Percentiles rank a stretch among this genome's conserved stretches.
Evolutionary conservation across 73 alveolate species (phyloP).

Genomic region (Stentor coeruleus): DNA sequence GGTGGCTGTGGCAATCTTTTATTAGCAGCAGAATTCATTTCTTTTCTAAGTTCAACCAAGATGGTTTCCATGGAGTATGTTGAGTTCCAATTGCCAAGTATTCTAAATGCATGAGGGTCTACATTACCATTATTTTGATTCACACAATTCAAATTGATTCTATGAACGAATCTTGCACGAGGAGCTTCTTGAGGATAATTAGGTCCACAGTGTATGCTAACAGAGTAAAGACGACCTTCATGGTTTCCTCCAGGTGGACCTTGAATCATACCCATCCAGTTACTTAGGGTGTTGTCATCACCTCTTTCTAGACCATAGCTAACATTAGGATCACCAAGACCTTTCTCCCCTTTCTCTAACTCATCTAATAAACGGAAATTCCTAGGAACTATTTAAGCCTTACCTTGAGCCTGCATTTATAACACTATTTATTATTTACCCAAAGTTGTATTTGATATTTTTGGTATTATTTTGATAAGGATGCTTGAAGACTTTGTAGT

Average conservation of each 20-base stretch:
- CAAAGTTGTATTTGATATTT: too few species aligned
- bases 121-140: conserved; percentile 66
- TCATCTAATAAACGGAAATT: conserved; percentile 93
- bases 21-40: conserved; percentile 61
- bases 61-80: conserved; percentile 54
- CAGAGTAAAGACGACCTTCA: conserved; percentile 82
- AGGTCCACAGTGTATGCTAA: conserved; percentile 79
- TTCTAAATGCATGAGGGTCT: conserved; percentile 57
- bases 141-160: conserved; percentile 87
- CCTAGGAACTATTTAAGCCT: conserved; percentile 79
- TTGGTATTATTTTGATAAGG: too few species aligned
- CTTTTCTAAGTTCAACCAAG: conserved; percentile 65
- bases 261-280: conserved; percentile 95
- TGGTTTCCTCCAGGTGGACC: conserved; percentile 79
- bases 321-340: conserved; percentile 82
- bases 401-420: conserved; percentile 27
- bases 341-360: conserved; percentile 92
- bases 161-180: conserved; percentile 69
- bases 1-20: conserved; percentile 72
- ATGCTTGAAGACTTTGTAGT: too few species aligned
- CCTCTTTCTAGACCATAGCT: conserved; percentile 93
- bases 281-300: conserved; percentile 84
- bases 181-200: conserved; percentile 92
- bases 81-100: conserved; percentile 56
- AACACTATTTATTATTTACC: too few species aligned